A percentile compares a stretch with the other conserved stretches of the same genome.
Evolutionary conservation across 129 eudicot genomes (phyloP).

Genomic region (Saussurea involucrata): DNA sequence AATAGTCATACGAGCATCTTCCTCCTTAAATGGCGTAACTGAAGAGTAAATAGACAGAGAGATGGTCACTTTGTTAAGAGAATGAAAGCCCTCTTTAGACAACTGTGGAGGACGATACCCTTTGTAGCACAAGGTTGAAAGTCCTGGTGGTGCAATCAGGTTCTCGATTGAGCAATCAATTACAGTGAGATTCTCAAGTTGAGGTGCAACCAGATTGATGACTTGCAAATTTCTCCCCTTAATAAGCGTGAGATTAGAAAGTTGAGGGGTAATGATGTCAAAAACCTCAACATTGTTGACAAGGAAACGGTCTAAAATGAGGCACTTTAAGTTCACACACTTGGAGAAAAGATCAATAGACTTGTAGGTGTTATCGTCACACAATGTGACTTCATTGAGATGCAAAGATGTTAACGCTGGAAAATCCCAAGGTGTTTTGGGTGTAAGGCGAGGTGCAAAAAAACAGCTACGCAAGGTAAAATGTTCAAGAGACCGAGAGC

Average conservation of each 20-base stretch:
- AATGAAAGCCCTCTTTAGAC: neutral
- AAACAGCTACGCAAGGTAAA: neutral
- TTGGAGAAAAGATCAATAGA: slow-evolving; percentile 6
- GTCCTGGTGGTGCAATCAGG: neutral
- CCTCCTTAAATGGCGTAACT: neutral
- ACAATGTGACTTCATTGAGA: neutral
- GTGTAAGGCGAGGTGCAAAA: neutral
- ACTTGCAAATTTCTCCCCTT: neutral
- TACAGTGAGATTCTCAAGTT: slow-evolving; percentile 4
- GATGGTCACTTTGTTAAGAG: neutral
- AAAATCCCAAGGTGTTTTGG: neutral
- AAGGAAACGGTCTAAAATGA: neutral
- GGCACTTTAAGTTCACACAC: neutral
- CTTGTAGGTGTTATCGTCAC: neutral
- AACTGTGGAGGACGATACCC: neutral
- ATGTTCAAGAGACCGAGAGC: neutral
- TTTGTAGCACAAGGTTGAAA: neutral
- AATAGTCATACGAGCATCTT: neutral
- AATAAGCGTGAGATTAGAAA: neutral
- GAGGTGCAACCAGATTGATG: neutral
- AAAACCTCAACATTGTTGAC: neutral
- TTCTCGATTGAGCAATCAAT: neutral
- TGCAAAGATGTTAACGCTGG: neutral
- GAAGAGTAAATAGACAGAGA: neutral
- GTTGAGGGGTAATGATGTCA: neutral